A percentile compares a stretch with the other conserved stretches of the same genome.
phyloP scores from a whole-genome alignment of 1,284 basidiomycete genomes.

The Taiwanofungus camphoratus region DNA sequence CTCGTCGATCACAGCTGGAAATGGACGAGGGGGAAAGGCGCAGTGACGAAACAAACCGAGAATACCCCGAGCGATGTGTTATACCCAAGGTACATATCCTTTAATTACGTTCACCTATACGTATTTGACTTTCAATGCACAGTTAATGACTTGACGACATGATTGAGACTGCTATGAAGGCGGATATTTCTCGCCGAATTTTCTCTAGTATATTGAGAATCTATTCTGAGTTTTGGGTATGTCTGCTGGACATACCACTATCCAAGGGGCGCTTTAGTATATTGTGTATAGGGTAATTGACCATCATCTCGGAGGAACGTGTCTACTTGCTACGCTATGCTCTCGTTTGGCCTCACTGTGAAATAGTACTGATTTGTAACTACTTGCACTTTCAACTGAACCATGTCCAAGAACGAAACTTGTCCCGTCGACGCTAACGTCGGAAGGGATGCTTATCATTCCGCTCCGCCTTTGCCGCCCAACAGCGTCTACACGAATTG shows the following conservation, averaged over 20 bases:
- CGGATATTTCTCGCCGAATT: background rate
- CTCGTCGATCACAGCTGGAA: too few species aligned
- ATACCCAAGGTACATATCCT: slow-evolving; percentile 21
- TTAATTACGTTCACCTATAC: slow-evolving; percentile 8
- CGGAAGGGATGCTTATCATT: too few species aligned
- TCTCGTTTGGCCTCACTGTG: too few species aligned
- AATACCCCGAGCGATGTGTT: slow-evolving; percentile 21
- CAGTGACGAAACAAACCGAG: slow-evolving; percentile 16
- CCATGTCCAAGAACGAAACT: too few species aligned
- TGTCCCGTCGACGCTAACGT: too few species aligned
- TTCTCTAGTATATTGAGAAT: slow-evolving; percentile 1
- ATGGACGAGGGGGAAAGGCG: slow-evolving; percentile 15
- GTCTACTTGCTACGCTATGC: slow-evolving; percentile 3
- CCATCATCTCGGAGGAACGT: background rate
- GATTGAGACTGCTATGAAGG: slow-evolving; percentile 2
- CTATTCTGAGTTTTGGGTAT: too few species aligned
- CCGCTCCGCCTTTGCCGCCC: slow-evolving; percentile 26
- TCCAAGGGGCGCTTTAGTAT: too few species aligned
- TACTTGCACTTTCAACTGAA: too few species aligned
- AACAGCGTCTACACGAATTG: slow-evolving; percentile 32
- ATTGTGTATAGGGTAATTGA: slow-evolving; percentile 11
- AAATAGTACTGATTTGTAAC: too few species aligned
- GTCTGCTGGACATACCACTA: too few species aligned
- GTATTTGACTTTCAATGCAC: slow-evolving; percentile 7
- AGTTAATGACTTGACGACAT: slow-evolving; percentile 4